Conservation (phyloP, 2,329 filamentous ascomycete genomes). For the Dactylellina cionopaga region DNA sequence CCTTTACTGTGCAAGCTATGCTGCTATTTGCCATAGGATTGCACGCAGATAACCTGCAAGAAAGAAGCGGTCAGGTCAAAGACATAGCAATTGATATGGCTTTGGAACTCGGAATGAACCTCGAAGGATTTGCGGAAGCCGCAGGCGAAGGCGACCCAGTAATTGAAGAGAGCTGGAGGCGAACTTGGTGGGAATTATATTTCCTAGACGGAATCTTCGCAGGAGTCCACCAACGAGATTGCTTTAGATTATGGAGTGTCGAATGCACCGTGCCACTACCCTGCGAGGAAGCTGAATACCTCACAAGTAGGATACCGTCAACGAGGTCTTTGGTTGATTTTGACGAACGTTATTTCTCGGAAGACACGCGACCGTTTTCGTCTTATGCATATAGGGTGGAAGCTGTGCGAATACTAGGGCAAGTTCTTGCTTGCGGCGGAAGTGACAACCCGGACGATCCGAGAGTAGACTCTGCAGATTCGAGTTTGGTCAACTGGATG, state of each 20-base stretch:
- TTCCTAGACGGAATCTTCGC: slow-evolving; percentile 86
- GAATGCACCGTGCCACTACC: slow-evolving; percentile 76
- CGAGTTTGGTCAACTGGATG: slow-evolving; percentile 76
- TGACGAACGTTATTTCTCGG: slow-evolving; percentile 78
- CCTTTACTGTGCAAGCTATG: slow-evolving; percentile 78
- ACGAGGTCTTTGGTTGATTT: slow-evolving; percentile 77
- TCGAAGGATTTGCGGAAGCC: slow-evolving; percentile 71
- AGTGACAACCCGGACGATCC: slow-evolving; percentile 65
- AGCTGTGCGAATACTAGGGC: slow-evolving; percentile 79
- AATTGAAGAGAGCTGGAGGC: slow-evolving; percentile 82
- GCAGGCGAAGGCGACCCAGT: slow-evolving; percentile 73
- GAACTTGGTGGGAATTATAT: slow-evolving; percentile 91
- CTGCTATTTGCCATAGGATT: slow-evolving; percentile 79
- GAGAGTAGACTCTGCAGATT: slow-evolving; percentile 69
- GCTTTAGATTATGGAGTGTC: slow-evolving; percentile 75
- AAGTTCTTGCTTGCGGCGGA: slow-evolving; percentile 69
- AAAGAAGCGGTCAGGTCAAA: slow-evolving; percentile 74
- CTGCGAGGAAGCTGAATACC: slow-evolving; percentile 81
- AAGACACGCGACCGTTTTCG: slow-evolving; percentile 76
- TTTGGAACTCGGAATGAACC: slow-evolving; percentile 79
- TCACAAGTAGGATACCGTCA: slow-evolving; percentile 67
- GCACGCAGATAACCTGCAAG: slow-evolving; percentile 78
- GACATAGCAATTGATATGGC: slow-evolving; percentile 75
- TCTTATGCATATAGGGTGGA: slow-evolving; percentile 88
- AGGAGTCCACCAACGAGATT: slow-evolving; percentile 77